Percentiles rank a stretch among this genome's conserved stretches.
phyloP scores from a whole-genome alignment of 1,139 yeast genomes.

The Geotrichum cucujoidarum region DNA sequence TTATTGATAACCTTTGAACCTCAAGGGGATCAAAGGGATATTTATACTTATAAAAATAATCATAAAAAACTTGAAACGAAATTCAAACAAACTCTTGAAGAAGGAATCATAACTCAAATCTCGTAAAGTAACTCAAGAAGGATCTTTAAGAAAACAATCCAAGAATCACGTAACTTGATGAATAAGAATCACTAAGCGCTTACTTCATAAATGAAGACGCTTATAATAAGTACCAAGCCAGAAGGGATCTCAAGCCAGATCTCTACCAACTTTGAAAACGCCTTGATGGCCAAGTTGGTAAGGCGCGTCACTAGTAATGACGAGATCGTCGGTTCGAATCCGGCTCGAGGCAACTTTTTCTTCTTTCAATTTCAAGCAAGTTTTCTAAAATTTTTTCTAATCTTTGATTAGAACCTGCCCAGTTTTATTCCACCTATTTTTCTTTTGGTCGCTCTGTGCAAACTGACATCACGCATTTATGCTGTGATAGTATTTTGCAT shows the following conservation, averaged over 20 bases:
- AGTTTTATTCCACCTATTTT: too few relatives aligned
- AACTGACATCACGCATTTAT: too few relatives aligned
- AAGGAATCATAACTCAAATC: background rate
- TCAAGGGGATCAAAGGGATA: too few relatives aligned
- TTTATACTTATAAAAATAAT: too few relatives aligned
- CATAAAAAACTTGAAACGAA: too few relatives aligned
- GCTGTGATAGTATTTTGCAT: too few relatives aligned
- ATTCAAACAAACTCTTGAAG: too few relatives aligned
- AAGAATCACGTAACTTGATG: background rate
- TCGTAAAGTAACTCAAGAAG: background rate
- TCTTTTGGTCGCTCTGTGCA: too few relatives aligned
- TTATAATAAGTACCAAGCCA: background rate
- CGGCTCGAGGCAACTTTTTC: constrained; percentile 62
- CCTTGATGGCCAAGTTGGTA: constrained; percentile 81
- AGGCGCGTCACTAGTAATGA: constrained; percentile 91
- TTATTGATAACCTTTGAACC: too few relatives aligned
- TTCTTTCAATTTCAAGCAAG: background rate
- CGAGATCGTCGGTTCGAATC: constrained; percentile 87
- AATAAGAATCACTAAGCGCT: background rate
- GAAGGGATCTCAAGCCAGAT: background rate
- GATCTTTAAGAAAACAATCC: background rate
- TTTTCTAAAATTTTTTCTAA: background rate
- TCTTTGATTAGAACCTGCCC: too few relatives aligned
- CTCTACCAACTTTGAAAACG: constrained; percentile 25
- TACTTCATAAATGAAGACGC: background rate